Evolutionary conservation across 805 yeast genomes (phyloP).

Genomic region (Ogataea corticis): DNA sequence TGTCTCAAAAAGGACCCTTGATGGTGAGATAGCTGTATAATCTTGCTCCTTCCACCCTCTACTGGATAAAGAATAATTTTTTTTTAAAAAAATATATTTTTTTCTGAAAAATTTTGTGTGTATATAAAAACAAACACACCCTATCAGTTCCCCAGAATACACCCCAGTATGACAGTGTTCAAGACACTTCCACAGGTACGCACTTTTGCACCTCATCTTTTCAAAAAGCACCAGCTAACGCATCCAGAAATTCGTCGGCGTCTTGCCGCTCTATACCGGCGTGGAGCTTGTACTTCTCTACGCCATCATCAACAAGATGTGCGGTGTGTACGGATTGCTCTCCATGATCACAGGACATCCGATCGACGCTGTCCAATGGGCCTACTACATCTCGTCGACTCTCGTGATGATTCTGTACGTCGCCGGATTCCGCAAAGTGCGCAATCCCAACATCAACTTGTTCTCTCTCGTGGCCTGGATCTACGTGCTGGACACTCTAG

Average conservation of each 20-base stretch:
- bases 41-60: background rate
- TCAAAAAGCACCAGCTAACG: background rate
- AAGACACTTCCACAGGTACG: slow-evolving; percentile 26
- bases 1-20: background rate
- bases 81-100: background rate
- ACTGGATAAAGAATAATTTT: background rate
- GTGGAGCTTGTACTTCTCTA: slow-evolving; percentile 78
- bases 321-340: slow-evolving; percentile 84
- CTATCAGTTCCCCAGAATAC: background rate
- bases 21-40: background rate
- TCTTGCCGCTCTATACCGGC: slow-evolving; percentile 80
- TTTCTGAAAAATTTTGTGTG: slow-evolving; percentile 3
- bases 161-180: slow-evolving; percentile 12
- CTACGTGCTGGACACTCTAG: slow-evolving; percentile 65
- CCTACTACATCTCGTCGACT: slow-evolving; percentile 67
- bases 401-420: slow-evolving; percentile 63
- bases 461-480: slow-evolving; percentile 63
- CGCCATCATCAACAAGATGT: slow-evolving; percentile 81
- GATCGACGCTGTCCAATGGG: slow-evolving; percentile 78
- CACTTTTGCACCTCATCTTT: background rate
- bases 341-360: slow-evolving; percentile 91
- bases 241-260: slow-evolving; percentile 13
- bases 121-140: background rate
- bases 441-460: slow-evolving; percentile 56
- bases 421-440: slow-evolving; percentile 53